Evolutionary conservation across 2,329 filamentous ascomycete species (phyloP).

Genomic region (Pestalotiopsis sp.): DNA sequence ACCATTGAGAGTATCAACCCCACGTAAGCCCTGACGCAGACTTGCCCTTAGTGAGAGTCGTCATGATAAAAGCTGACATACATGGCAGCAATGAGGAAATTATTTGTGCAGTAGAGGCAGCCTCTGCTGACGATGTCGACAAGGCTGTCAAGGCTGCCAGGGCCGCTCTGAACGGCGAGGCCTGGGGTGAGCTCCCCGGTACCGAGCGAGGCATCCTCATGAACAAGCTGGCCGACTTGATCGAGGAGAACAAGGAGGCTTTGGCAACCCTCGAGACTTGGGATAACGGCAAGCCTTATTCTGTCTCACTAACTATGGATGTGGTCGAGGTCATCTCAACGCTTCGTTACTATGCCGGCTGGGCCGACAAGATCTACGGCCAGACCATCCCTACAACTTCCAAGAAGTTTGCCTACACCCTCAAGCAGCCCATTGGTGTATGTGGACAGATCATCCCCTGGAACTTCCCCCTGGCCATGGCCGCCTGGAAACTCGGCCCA

Average conservation of each 20-base stretch:
- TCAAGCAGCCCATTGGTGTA: slow-evolving; percentile 76
- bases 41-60: background rate
- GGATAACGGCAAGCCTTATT: slow-evolving; percentile 80
- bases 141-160: slow-evolving; percentile 67
- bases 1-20: slow-evolving; percentile 67
- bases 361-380: slow-evolving; percentile 76
- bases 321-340: slow-evolving; percentile 46
- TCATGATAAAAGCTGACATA: background rate
- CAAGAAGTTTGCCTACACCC: slow-evolving; percentile 72
- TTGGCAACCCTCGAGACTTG: slow-evolving; percentile 67
- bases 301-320: slow-evolving; percentile 62
- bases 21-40: slow-evolving; percentile 41
- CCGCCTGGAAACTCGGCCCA: slow-evolving; percentile 76
- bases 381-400: slow-evolving; percentile 71
- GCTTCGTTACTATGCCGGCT: slow-evolving; percentile 75
- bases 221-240: slow-evolving; percentile 68
- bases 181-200: slow-evolving; percentile 67
- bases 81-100: slow-evolving; percentile 50
- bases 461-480: slow-evolving; percentile 56
- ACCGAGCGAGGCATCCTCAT: slow-evolving; percentile 70
- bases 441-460: slow-evolving; percentile 71
- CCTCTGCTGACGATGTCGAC: slow-evolving; percentile 63
- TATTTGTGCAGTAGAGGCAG: slow-evolving; percentile 68
- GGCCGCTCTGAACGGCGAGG: slow-evolving; percentile 64
- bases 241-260: slow-evolving; percentile 60